These are phyloP conservation scores for Diaporthe vaccinii DNA, from an alignment of 2,329 filamentous ascomycete genomes.

Conservation along the genomic window DNA sequence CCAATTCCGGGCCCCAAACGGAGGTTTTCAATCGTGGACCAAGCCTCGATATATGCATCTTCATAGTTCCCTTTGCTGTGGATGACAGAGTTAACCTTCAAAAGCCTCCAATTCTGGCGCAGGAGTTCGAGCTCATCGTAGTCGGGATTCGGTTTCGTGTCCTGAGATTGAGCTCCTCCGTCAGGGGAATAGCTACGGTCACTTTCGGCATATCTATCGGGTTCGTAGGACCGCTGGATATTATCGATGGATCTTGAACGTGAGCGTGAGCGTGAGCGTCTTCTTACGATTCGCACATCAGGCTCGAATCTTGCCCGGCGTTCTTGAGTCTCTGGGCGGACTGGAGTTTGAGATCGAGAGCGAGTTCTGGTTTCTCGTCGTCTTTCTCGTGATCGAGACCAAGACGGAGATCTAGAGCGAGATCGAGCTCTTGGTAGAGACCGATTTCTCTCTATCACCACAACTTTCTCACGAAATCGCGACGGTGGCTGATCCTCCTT, in stretches of 20 bases:
- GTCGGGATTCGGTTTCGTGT: not conserved
- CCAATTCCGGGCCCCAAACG: not conserved
- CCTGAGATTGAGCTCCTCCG: not conserved
- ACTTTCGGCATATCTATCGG: not conserved
- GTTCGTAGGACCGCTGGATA: not conserved
- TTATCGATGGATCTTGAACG: not conserved
- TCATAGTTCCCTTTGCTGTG: not conserved
- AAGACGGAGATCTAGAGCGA: not conserved
- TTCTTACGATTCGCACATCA: not conserved
- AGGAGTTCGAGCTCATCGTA: constrained; percentile 5
- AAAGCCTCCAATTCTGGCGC: constrained; percentile 2
- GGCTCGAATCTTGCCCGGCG: not conserved
- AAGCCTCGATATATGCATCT: not conserved
- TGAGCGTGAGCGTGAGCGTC: not conserved
- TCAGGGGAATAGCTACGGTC: not conserved
- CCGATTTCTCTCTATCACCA: not conserved
- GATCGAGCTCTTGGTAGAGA: not conserved
- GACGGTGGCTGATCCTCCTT: not conserved
- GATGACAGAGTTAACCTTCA: not conserved
- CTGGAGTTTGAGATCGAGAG: not conserved
- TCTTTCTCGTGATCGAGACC: not conserved
- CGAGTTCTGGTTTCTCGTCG: not conserved
- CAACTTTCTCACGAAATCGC: not conserved
- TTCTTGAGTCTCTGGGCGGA: not conserved
- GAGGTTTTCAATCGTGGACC: not conserved